A percentile compares a stretch with the other conserved stretches of the same genome.
Evolutionary conservation across 352 stramenopile species (phyloP).

Genomic region (Thraustochytrium aureum): DNA sequence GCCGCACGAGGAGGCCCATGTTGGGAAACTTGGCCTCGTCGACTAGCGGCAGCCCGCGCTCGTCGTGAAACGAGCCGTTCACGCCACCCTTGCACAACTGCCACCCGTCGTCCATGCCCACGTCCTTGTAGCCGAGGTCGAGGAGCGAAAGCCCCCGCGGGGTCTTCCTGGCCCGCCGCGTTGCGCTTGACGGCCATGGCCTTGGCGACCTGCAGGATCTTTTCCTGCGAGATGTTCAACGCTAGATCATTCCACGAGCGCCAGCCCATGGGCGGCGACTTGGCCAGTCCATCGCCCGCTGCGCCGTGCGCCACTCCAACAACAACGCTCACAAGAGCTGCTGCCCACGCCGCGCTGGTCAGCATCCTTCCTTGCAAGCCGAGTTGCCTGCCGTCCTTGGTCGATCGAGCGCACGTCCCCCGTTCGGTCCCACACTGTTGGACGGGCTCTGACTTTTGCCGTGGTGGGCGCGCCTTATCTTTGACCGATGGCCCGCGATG

Average conservation of each 20-base stretch:
- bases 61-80: slow-evolving; percentile 56
- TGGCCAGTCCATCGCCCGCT: slow-evolving; percentile 59
- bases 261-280: slow-evolving; percentile 61
- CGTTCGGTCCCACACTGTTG: no score
- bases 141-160: slow-evolving; percentile 48
- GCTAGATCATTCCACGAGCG: slow-evolving; percentile 58
- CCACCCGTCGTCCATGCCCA: slow-evolving; percentile 62
- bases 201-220: slow-evolving; percentile 8
- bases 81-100: slow-evolving; percentile 57
- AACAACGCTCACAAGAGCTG: no score
- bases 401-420: no score
- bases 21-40: slow-evolving; percentile 58
- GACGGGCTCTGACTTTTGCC: no score
- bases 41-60: slow-evolving; percentile 58
- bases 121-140: slow-evolving; percentile 60
- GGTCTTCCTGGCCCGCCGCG: not conserved
- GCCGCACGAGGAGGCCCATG: slow-evolving; percentile 56
- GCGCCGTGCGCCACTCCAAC: no score
- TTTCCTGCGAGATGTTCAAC: slow-evolving; percentile 55
- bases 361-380: no score
- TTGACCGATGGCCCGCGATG: no score
- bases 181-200: slow-evolving; percentile 4
- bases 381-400: no score
- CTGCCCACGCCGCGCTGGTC: no score
- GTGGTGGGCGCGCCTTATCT: no score